Evolutionary conservation across 2,329 filamentous ascomycete species (phyloP), one percentile per base, ranked within the genome.

Genomic region (Xylaria sp.): DNA sequence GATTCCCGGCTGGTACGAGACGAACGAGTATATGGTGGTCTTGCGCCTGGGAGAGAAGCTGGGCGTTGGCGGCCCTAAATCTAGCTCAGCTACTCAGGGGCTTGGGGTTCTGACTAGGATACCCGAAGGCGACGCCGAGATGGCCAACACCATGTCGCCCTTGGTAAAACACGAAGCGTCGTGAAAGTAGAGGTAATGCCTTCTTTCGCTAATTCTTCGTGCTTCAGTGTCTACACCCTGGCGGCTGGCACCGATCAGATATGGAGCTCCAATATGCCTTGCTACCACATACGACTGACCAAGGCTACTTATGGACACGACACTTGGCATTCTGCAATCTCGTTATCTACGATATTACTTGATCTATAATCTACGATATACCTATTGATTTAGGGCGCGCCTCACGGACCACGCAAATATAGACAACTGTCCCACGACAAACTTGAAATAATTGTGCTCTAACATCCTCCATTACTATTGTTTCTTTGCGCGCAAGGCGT

Each of bases 41-140:
- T 85, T 93, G 19, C 93, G 93, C 77, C 82, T 98, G 71, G 95
- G 94, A 78, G 92, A 97, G 79, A 97, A 95, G 80, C 85, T 97
- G 34, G 89, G 92, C 68, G 83, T 97, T 34, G 71, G 69, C 17
- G 71, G 63, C 32, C 77, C 69, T 67, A 80, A 77, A 72, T 72
- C 61, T 39, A 76, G 67, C 68, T 68, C 74, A 3, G 70, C 74
- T 19, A 73, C 73, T 1, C 77, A 80, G 27, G 78, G 79, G 2
- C 80, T 86, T 61, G 85, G 85, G 2, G 85, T 85, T 0, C 76
- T 89, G 9, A 85, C 85, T 2, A 82, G 85, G 39, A 88, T 88
- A 61, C 85, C 85, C 0, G 86, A 88, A 73, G 85, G 86, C n/a
- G 86, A 88, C 61, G 79, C 79, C 3, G 86, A 88, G 77, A 82